Evolutionary conservation across 1,139 yeast genomes (phyloP).

Genomic region (Kodamaea derodonti): DNA sequence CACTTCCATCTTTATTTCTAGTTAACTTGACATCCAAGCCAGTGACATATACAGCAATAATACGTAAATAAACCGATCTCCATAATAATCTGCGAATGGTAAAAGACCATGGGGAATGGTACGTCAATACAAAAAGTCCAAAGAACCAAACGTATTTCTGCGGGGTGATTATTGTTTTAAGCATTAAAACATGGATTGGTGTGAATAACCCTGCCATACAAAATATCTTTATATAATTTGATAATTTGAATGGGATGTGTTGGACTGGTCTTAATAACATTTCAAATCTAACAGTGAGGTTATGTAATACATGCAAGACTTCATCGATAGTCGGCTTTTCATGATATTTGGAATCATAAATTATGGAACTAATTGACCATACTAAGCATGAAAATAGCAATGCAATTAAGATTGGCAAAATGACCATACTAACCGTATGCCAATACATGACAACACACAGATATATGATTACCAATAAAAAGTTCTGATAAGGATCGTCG

Average conservation of each 20-base stretch:
- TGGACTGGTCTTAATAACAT: constrained; percentile 41
- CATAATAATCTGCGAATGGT: constrained; percentile 49
- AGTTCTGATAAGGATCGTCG: constrained; percentile 47
- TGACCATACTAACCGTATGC: constrained; percentile 30
- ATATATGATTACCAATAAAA: constrained; percentile 38
- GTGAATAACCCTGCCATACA: constrained; percentile 35
- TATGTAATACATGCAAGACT: constrained; percentile 48
- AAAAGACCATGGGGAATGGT: constrained; percentile 52
- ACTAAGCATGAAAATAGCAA: constrained; percentile 35
- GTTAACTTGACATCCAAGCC: constrained; percentile 39
- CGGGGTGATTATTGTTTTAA: constrained; percentile 34
- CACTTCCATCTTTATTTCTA: constrained; percentile 13
- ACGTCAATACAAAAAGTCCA: constrained; percentile 43
- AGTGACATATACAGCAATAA: constrained; percentile 39
- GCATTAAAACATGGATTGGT: constrained; percentile 43
- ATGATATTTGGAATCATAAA: constrained; percentile 39
- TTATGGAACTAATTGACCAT: constrained; percentile 45
- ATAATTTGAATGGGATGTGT: constrained; percentile 24
- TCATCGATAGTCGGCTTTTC: constrained; percentile 58
- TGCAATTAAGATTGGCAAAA: constrained; percentile 38
- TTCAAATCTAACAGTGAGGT: constrained; percentile 45
- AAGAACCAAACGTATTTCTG: constrained; percentile 32
- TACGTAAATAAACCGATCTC: constrained; percentile 49
- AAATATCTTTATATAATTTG: constrained; percentile 29
- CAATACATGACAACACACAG: constrained; percentile 45